Conservation (phyloP, 768 basidiomycete genomes). For the Leucocoprinus leucothites region DNA sequence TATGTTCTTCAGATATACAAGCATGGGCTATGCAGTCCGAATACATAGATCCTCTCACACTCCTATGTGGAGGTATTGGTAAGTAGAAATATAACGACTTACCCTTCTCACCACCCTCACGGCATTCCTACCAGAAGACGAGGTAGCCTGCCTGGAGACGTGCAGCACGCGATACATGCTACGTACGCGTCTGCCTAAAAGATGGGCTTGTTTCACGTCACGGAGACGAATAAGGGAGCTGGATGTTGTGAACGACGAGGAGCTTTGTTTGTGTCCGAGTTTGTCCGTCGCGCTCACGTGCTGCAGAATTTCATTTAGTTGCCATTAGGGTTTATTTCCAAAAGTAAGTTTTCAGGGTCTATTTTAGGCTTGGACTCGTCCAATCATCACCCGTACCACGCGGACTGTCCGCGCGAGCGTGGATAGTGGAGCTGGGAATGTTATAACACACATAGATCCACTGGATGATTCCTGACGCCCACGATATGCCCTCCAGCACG, state of each 20-base stretch:
- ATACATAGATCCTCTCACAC: no score
- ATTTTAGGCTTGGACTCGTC: background rate
- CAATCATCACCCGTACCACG: background rate
- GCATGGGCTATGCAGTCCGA: no score
- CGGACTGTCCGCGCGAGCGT: background rate
- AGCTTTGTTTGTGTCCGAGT: slow-evolving; percentile 30
- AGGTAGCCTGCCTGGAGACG: slow-evolving; percentile 49
- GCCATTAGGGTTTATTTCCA: background rate
- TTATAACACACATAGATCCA: no score
- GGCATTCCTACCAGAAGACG: slow-evolving; percentile 41
- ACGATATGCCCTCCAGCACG: background rate
- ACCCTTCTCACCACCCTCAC: slow-evolving; percentile 61
- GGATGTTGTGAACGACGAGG: slow-evolving; percentile 15
- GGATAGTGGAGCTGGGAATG: background rate
- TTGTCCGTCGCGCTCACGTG: slow-evolving; percentile 28
- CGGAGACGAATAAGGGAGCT: background rate
- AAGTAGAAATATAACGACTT: slow-evolving; percentile 21
- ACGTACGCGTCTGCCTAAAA: slow-evolving; percentile 17
- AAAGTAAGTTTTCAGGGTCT: background rate
- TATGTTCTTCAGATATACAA: background rate
- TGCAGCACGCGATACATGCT: slow-evolving; percentile 58
- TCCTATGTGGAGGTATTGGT: background rate
- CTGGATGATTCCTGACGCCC: no score
- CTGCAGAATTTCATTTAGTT: slow-evolving; percentile 17
- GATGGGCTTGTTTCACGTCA: slow-evolving; percentile 11